These are phyloP conservation scores for Agaricus sinodeliciosus DNA, from an alignment of 768 basidiomycete species.

Conservation along the genomic window DNA sequence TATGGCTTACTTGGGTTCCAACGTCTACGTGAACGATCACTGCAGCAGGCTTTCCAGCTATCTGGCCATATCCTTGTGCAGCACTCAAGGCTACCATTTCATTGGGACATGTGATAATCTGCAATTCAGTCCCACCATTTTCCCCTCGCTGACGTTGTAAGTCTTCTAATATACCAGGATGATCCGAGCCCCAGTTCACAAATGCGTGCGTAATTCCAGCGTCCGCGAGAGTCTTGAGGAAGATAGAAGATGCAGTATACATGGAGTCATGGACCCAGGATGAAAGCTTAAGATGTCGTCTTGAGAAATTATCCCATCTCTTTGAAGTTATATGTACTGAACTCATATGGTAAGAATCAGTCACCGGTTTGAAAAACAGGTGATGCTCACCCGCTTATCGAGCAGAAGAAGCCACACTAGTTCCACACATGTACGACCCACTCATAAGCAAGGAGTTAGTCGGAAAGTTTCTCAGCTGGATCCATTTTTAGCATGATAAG, in stretches of 20 bases:
- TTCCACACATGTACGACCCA: too few relatives aligned
- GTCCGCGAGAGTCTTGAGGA: slow-evolving; percentile 46
- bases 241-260: slow-evolving; percentile 56
- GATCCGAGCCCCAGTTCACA: slow-evolving; percentile 76
- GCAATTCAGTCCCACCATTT: slow-evolving; percentile 27
- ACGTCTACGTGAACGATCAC: slow-evolving; percentile 74
- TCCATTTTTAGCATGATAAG: too few relatives aligned
- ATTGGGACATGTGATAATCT: slow-evolving; percentile 64
- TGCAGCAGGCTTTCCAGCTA: slow-evolving; percentile 58
- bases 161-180: slow-evolving; percentile 66
- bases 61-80: slow-evolving; percentile 66
- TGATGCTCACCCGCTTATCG: too few relatives aligned
- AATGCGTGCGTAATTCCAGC: slow-evolving; percentile 64
- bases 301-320: not conserved
- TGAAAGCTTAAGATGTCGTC: not conserved
- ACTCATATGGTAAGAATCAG: not conserved
- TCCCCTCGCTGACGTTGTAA: slow-evolving; percentile 47
- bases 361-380: too few relatives aligned
- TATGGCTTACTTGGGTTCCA: slow-evolving; percentile 46
- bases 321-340: not conserved
- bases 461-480: too few relatives aligned
- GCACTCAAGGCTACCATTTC: slow-evolving; percentile 73
- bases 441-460: too few relatives aligned
- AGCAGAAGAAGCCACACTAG: too few relatives aligned
- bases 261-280: slow-evolving; percentile 26